These are phyloP conservation scores for Lichina pygmaea DNA, from an alignment of 495 filamentous ascomycete genomes.

Conservation along the genomic window DNA sequence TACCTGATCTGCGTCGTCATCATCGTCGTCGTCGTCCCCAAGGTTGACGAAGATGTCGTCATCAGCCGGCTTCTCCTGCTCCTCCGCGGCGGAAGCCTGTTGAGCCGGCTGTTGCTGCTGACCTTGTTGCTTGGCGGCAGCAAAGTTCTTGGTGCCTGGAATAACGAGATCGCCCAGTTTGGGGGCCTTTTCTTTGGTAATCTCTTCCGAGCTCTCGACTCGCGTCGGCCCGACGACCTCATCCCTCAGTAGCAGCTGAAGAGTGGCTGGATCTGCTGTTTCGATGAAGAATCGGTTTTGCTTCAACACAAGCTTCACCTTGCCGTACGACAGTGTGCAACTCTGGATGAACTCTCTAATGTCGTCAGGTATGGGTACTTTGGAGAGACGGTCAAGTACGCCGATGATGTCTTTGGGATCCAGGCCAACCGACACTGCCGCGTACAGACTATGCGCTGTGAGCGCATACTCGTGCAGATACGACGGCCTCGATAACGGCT, in stretches of 20 bases:
- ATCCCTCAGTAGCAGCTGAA: constrained; percentile 60
- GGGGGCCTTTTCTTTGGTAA: constrained; percentile 56
- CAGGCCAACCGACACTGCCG: constrained; percentile 77
- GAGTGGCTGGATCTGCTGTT: constrained; percentile 56
- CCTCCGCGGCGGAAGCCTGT: constrained; percentile 10
- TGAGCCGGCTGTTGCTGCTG: constrained; percentile 10
- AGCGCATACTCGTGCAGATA: constrained; percentile 84
- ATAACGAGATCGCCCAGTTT: constrained; percentile 82
- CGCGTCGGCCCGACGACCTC: constrained; percentile 36
- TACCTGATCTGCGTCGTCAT: constrained; percentile 68
- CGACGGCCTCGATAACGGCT: constrained; percentile 66
- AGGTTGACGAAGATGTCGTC: constrained; percentile 32
- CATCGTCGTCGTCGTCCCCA: constrained; percentile 42
- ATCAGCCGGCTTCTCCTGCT: constrained; percentile 9
- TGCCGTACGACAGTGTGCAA: constrained; percentile 75
- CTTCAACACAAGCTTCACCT: constrained; percentile 84
- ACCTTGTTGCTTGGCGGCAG: constrained; percentile 42
- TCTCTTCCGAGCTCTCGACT: constrained; percentile 35
- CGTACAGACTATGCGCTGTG: constrained; percentile 78
- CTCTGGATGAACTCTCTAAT: constrained; percentile 57
- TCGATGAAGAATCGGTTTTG: constrained; percentile 87
- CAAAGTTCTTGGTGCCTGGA: constrained; percentile 80
- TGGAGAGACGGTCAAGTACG: constrained; percentile 63
- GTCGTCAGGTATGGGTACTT: constrained; percentile 54
- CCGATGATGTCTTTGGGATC: constrained; percentile 72